Percentiles rank a stretch among this genome's conserved stretches.
Evolutionary conservation across 345 rosid species (phyloP).

Genomic region (Ricinus communis): DNA sequence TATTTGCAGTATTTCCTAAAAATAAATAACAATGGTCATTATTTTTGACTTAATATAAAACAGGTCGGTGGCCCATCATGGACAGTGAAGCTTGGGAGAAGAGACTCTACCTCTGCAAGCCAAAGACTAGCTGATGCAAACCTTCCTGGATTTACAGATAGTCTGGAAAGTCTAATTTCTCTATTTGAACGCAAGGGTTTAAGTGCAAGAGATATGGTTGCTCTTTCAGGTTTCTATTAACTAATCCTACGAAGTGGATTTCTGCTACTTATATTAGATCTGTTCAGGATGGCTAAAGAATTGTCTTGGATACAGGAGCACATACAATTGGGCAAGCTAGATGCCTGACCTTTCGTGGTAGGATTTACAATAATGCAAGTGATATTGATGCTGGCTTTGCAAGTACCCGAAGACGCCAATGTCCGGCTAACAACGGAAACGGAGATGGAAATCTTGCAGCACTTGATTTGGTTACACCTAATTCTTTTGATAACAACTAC

Average conservation of each 20-base stretch:
- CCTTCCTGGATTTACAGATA: background rate
- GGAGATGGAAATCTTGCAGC: slow-evolving; percentile 3
- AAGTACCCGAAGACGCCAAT: background rate
- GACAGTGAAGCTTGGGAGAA: slow-evolving; percentile 15
- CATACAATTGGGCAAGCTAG: slow-evolving; percentile 12
- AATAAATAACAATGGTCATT: too few relatives aligned
- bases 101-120: slow-evolving; percentile 14
- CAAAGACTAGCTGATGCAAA: slow-evolving; percentile 1
- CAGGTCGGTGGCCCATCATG: slow-evolving; percentile 12
- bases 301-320: slow-evolving; percentile 1
- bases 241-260: too few relatives aligned
- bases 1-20: background rate
- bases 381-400: slow-evolving; percentile 10
- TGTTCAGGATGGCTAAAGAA: background rate
- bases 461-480: slow-evolving; percentile 11
- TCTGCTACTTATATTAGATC: background rate
- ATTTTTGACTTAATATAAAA: background rate
- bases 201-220: slow-evolving; percentile 14
- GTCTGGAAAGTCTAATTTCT: background rate
- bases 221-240: slow-evolving; percentile 12
- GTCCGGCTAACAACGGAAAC: background rate
- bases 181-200: background rate
- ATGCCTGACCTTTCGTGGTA: background rate
- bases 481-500: slow-evolving; percentile 13
- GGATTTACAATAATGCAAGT: slow-evolving; percentile 9